Evolutionary conservation across 768 basidiomycete species (phyloP).

Genomic region (Calvatia gigantea): DNA sequence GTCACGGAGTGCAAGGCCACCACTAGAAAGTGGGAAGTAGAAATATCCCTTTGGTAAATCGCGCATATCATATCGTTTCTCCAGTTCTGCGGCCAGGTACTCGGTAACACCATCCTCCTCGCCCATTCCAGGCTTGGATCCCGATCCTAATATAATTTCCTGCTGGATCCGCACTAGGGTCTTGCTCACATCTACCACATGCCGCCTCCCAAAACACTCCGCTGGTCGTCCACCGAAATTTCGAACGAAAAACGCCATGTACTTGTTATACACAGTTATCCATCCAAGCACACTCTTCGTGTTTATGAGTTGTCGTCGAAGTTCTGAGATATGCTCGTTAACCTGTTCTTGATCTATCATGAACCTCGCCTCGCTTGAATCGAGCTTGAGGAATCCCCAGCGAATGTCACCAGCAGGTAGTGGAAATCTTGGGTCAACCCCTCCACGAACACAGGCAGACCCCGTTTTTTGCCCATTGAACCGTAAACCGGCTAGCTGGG

Average conservation of each 20-base stretch:
- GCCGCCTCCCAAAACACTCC: slow-evolving; percentile 27
- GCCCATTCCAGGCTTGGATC: too few relatives aligned
- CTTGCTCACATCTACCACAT: slow-evolving; percentile 27
- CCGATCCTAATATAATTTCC: slow-evolving; percentile 21
- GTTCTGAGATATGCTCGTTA: slow-evolving; percentile 32
- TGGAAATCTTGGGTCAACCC: slow-evolving; percentile 1
- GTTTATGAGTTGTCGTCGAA: slow-evolving; percentile 31
- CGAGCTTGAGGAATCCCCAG: slow-evolving; percentile 40
- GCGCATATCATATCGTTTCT: slow-evolving; percentile 26
- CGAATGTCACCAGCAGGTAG: slow-evolving; percentile 33
- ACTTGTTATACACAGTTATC: slow-evolving; percentile 36
- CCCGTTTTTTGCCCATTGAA: slow-evolving; percentile 43
- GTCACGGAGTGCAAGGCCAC: slow-evolving; percentile 35
- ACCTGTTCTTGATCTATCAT: slow-evolving; percentile 34
- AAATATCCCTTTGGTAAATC: slow-evolving; percentile 39
- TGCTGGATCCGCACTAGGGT: slow-evolving; percentile 31
- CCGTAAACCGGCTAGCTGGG: slow-evolving; percentile 34
- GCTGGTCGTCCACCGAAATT: slow-evolving; percentile 34
- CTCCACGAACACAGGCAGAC: slow-evolving; percentile 29
- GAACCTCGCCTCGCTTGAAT: slow-evolving; percentile 26
- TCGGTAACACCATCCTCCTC: slow-evolving; percentile 14
- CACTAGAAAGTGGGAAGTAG: slow-evolving; percentile 33
- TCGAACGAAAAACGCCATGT: slow-evolving; percentile 33
- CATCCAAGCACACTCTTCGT: slow-evolving; percentile 37
- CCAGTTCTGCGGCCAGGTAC: slow-evolving; percentile 22